phyloP scores from a whole-genome alignment of 805 yeast species.

The Wickerhamomyces queroliae region DNA sequence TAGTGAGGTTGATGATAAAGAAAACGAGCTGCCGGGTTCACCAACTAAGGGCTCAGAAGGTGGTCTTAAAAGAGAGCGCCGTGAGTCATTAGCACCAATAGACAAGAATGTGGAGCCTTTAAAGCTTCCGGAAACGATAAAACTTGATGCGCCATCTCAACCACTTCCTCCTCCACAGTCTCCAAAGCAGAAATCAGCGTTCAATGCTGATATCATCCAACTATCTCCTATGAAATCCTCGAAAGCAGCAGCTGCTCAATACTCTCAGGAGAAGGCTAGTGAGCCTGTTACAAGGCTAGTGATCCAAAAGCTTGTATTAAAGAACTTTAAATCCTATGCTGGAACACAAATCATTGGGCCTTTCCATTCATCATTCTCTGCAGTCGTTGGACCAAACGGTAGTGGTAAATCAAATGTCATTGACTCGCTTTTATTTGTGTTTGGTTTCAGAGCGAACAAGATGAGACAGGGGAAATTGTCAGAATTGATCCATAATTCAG shows the following conservation, averaged over 20 bases:
- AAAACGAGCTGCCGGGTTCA: constrained; percentile 17
- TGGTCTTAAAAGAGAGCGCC: constrained; percentile 18
- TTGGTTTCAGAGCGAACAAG: constrained; percentile 93
- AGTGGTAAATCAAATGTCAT: constrained; percentile 97
- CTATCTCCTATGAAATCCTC: constrained; percentile 34
- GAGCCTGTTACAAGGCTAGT: constrained; percentile 57
- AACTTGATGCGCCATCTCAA: constrained; percentile 14
- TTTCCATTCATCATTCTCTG: constrained; percentile 87
- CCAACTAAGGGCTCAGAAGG: constrained; percentile 22
- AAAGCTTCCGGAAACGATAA: constrained; percentile 7
- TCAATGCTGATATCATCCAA: constrained; percentile 33
- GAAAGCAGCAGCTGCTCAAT: constrained; percentile 25
- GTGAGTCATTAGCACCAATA: constrained; percentile 16
- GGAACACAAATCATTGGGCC: constrained; percentile 94
- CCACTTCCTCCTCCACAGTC: constrained; percentile 18
- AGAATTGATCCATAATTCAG: constrained; percentile 90
- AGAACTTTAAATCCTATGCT: constrained; percentile 92
- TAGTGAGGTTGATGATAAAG: constrained; percentile 8
- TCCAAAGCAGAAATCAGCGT: constrained; percentile 28
- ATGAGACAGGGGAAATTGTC: constrained; percentile 96
- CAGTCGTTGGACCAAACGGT: constrained; percentile 98
- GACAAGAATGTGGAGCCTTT: constrained; percentile 13
- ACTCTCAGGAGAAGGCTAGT: constrained; percentile 19
- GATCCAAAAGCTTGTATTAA: constrained; percentile 65
- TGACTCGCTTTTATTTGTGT: constrained; percentile 92